Percentiles rank a stretch among this genome's conserved stretches.
Conservation (phyloP, 2,329 filamentous ascomycete genomes). For the Niveomyces coronatus region DNA sequence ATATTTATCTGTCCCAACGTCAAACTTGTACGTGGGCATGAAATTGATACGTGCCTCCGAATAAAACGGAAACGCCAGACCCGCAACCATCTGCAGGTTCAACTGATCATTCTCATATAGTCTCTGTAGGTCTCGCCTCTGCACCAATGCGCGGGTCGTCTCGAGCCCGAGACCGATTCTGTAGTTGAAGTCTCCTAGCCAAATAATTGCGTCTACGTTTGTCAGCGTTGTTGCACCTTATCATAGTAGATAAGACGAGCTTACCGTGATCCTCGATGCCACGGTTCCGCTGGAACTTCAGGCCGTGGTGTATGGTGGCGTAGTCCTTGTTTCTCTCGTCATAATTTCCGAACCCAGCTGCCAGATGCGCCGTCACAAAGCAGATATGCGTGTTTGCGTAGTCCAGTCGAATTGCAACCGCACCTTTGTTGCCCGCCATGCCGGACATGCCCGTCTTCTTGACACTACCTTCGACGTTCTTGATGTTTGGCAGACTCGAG, state of each 20-base stretch:
- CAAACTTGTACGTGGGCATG: constrained; percentile 90
- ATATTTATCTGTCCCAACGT: constrained; percentile 78
- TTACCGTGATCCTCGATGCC: constrained; percentile 82
- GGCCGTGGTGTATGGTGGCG: constrained; percentile 72
- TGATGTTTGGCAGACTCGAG: constrained; percentile 68
- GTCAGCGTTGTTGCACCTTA: no score
- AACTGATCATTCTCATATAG: constrained; percentile 92
- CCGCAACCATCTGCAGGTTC: constrained; percentile 93
- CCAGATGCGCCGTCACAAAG: constrained; percentile 92
- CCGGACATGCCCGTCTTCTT: constrained; percentile 94
- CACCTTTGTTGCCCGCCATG: constrained; percentile 96
- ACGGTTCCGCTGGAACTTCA: constrained; percentile 84
- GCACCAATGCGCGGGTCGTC: constrained; percentile 63
- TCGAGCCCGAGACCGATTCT: constrained; percentile 80
- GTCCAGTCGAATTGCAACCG: constrained; percentile 91
- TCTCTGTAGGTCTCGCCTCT: constrained; percentile 60
- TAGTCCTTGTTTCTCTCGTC: constrained; percentile 94
- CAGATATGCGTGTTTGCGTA: constrained; percentile 88
- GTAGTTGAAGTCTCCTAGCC: constrained; percentile 98
- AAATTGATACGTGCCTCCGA: constrained; percentile 84
- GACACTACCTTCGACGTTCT: constrained; percentile 91
- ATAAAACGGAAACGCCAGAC: constrained; percentile 81
- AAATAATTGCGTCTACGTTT: constrained; percentile 60
- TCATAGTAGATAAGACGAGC: no score
- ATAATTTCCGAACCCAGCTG: constrained; percentile 92